phyloP scores from a whole-genome alignment of 495 filamentous ascomycete genomes.

The Penicillium taxi region DNA sequence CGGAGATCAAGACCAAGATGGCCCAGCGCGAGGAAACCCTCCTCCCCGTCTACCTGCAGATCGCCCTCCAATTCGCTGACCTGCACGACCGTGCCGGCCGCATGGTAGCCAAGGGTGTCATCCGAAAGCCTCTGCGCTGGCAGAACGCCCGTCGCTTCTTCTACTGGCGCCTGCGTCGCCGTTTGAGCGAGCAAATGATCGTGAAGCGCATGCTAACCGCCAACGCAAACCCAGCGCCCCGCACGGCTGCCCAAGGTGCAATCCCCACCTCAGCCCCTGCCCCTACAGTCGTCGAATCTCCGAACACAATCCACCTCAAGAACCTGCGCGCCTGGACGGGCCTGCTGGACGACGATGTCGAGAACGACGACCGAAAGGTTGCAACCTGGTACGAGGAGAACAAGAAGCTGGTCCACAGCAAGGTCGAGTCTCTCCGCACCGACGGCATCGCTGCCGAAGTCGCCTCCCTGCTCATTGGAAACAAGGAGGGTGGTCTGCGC shows the following conservation, averaged over 20 bases:
- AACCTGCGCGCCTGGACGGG: slow-evolving; percentile 72
- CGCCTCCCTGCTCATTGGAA: slow-evolving; percentile 62
- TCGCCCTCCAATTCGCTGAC: slow-evolving; percentile 91
- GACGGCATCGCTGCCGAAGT: slow-evolving; percentile 74
- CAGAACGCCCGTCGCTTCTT: slow-evolving; percentile 92
- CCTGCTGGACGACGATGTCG: slow-evolving; percentile 55
- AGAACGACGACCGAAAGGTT: slow-evolving; percentile 69
- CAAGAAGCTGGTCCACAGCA: slow-evolving; percentile 64
- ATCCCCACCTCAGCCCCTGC: slow-evolving; percentile 24
- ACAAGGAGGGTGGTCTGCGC: slow-evolving; percentile 73
- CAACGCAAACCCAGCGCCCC: slow-evolving; percentile 24
- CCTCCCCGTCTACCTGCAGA: slow-evolving; percentile 85
- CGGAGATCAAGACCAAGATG: slow-evolving; percentile 78
- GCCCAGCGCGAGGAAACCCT: slow-evolving; percentile 79
- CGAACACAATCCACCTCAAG: slow-evolving; percentile 55
- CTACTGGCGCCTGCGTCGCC: slow-evolving; percentile 97
- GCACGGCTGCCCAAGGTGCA: slow-evolving; percentile 23
- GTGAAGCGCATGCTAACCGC: slow-evolving; percentile 74
- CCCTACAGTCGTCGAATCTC: slow-evolving; percentile 28
- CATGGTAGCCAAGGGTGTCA: slow-evolving; percentile 95
- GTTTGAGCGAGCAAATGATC: slow-evolving; percentile 93
- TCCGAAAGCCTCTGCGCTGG: slow-evolving; percentile 78
- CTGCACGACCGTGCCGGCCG: slow-evolving; percentile 94
- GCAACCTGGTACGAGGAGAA: slow-evolving; percentile 98
- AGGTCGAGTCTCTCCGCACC: slow-evolving; percentile 70